These are phyloP conservation scores for Carex myosuroides DNA, from an alignment of 176 grass and related monocot species.

Conservation along the genomic window DNA sequence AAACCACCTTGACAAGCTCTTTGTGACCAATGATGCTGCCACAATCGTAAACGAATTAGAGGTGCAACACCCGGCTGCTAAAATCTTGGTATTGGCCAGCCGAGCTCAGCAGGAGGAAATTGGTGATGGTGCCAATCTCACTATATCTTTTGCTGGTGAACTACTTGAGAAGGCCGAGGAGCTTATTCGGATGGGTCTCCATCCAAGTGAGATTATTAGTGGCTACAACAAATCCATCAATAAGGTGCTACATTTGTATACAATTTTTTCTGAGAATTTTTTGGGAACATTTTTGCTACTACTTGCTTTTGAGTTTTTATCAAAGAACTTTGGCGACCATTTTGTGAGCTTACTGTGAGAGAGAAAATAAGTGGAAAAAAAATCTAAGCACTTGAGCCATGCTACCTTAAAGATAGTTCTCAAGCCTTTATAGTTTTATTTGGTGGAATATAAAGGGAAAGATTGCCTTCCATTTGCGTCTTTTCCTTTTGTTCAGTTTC, in stretches of 20 bases:
- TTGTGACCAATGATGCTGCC: conserved; percentile 68
- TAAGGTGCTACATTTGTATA: conserved; percentile 35
- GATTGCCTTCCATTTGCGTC: neutral
- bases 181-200: conserved; percentile 91
- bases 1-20: conserved; percentile 86
- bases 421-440: neutral
- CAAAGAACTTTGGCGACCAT: neutral
- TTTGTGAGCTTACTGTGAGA: neutral
- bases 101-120: conserved; percentile 92
- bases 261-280: neutral
- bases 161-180: conserved; percentile 84
- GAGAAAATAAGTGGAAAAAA: neutral
- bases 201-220: conserved; percentile 93
- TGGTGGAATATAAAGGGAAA: neutral
- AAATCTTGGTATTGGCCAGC: conserved; percentile 67
- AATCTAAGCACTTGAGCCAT: neutral
- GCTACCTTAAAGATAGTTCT: neutral
- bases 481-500: neutral
- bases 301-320: neutral
- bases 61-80: conserved; percentile 85
- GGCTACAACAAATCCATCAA: conserved; percentile 81
- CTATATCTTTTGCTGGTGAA: conserved; percentile 85
- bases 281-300: neutral
- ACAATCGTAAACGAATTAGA: conserved; percentile 87
- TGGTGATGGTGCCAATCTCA: conserved; percentile 77